phyloP scores from a whole-genome alignment of 129 eudicot genomes.

The Tagetes patula region DNA sequence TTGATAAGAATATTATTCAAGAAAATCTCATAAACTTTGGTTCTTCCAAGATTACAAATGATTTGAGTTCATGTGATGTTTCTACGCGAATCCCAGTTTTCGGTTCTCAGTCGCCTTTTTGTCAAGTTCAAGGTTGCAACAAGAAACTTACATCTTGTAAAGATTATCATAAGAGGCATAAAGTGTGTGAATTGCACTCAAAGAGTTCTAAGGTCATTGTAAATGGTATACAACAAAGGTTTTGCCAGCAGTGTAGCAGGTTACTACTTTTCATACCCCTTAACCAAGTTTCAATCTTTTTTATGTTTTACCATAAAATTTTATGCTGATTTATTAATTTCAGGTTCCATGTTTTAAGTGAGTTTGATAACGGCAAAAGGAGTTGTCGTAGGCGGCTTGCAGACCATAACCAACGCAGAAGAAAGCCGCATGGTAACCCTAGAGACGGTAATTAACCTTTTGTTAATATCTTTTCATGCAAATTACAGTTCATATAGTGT shows the following conservation, averaged over 20 bases:
- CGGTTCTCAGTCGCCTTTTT: slow-evolving; percentile 38
- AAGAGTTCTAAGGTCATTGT: slow-evolving; percentile 73
- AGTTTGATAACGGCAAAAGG: slow-evolving; percentile 75
- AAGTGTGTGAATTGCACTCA: slow-evolving; percentile 79
- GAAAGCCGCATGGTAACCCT: background rate
- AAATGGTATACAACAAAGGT: slow-evolving; percentile 77
- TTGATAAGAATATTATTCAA: too few species aligned
- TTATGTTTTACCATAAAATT: background rate
- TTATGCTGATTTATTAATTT: background rate
- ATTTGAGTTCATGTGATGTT: too few species aligned
- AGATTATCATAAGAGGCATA: slow-evolving; percentile 76
- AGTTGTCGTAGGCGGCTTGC: slow-evolving; percentile 81
- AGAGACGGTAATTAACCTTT: background rate
- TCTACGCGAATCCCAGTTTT: background rate
- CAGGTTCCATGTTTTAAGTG: slow-evolving; percentile 64
- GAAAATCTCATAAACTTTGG: too few species aligned
- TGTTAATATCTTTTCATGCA: background rate
- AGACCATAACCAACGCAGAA: slow-evolving; percentile 48
- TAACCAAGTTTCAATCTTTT: slow-evolving; percentile 18
- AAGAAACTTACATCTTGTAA: slow-evolving; percentile 62
- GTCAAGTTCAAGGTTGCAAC: slow-evolving; percentile 76
- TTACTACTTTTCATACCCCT: slow-evolving; percentile 27
- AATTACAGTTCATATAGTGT: background rate
- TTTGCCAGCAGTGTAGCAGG: slow-evolving; percentile 95
- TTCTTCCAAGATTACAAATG: too few species aligned